phyloP scores from a whole-genome alignment of 192 early-diverging fungal genomes.

The Phycomyces nitens region DNA sequence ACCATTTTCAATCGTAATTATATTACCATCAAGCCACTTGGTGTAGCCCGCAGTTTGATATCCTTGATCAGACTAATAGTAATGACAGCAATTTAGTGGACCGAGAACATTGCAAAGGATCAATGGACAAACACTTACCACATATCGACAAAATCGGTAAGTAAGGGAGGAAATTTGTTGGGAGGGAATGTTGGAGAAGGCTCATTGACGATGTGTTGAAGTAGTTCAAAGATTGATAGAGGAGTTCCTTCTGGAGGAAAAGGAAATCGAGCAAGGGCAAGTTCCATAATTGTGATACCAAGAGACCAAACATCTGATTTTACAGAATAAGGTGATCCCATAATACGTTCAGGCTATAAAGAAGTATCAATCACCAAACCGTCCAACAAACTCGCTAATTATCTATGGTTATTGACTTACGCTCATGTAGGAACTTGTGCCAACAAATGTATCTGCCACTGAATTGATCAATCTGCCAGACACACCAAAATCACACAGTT shows the following conservation, averaged over 20 bases:
- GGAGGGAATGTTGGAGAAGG: constrained; percentile 75
- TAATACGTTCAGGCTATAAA: constrained; percentile 69
- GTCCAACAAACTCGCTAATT: neutral
- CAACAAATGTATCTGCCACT: constrained; percentile 84
- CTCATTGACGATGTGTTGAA: constrained; percentile 90
- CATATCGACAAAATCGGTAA: constrained; percentile 71
- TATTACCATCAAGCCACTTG: constrained; percentile 60
- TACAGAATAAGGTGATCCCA: constrained; percentile 75
- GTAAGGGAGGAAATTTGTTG: constrained; percentile 67
- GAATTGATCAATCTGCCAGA: constrained; percentile 85
- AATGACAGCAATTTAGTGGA: neutral
- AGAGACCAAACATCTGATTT: constrained; percentile 87
- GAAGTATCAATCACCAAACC: neutral
- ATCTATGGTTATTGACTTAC: constrained; percentile 37
- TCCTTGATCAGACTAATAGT: constrained; percentile 52
- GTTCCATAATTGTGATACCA: constrained; percentile 78
- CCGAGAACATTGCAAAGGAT: neutral
- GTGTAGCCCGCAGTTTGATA: constrained; percentile 56
- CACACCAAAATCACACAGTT: constrained; percentile 90
- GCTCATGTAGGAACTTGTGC: constrained; percentile 82
- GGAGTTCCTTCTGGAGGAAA: constrained; percentile 65
- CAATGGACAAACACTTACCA: constrained; percentile 47
- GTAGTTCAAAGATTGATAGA: constrained; percentile 87
- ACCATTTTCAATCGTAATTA: neutral
- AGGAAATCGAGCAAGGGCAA: constrained; percentile 74